These are phyloP conservation scores for Globisporangium uncinulatum DNA, from an alignment of 352 stramenopile genomes.

Conservation along the genomic window DNA sequence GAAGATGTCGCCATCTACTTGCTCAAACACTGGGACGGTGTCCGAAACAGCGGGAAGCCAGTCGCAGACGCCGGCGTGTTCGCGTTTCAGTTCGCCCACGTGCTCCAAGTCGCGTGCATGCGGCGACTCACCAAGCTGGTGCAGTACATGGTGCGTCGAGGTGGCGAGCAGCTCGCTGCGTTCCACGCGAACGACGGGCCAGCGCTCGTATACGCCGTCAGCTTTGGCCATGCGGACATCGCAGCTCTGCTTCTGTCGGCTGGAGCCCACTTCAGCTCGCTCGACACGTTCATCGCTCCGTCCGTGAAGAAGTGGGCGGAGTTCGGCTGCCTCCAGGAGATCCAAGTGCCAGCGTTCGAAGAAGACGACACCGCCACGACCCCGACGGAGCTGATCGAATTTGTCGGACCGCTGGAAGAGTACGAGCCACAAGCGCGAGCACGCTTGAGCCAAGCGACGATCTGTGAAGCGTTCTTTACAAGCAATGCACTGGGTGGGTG, in stretches of 20 bases:
- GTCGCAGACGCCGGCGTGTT: slow-evolving; percentile 34
- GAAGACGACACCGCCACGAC: background rate
- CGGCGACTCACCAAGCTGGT: slow-evolving; percentile 32
- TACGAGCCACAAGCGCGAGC: slow-evolving; percentile 12
- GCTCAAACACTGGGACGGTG: slow-evolving; percentile 39
- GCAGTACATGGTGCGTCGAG: slow-evolving; percentile 43
- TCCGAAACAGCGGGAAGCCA: slow-evolving; percentile 29
- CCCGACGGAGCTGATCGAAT: background rate
- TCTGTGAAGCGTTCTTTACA: slow-evolving; percentile 15
- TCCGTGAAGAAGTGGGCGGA: slow-evolving; percentile 66
- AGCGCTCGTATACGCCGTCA: slow-evolving; percentile 55
- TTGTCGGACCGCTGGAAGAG: slow-evolving; percentile 25
- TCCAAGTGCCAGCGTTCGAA: slow-evolving; percentile 14
- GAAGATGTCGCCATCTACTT: slow-evolving; percentile 56
- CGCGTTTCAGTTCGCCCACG: slow-evolving; percentile 61
- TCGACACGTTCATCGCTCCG: slow-evolving; percentile 37
- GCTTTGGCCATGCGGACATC: slow-evolving; percentile 45
- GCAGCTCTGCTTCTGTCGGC: slow-evolving; percentile 22
- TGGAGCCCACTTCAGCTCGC: slow-evolving; percentile 48
- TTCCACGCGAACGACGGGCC: slow-evolving; percentile 62
- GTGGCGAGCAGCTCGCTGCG: slow-evolving; percentile 43
- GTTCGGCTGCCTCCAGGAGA: slow-evolving; percentile 32
- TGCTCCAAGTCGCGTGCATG: slow-evolving; percentile 63
- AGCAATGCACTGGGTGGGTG: background rate
- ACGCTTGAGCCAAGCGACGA: slow-evolving; percentile 17